Base-by-base conservation (phyloP, 2,329 filamentous ascomycete genomes). In the Thielaviopsis punctulata region DNA sequence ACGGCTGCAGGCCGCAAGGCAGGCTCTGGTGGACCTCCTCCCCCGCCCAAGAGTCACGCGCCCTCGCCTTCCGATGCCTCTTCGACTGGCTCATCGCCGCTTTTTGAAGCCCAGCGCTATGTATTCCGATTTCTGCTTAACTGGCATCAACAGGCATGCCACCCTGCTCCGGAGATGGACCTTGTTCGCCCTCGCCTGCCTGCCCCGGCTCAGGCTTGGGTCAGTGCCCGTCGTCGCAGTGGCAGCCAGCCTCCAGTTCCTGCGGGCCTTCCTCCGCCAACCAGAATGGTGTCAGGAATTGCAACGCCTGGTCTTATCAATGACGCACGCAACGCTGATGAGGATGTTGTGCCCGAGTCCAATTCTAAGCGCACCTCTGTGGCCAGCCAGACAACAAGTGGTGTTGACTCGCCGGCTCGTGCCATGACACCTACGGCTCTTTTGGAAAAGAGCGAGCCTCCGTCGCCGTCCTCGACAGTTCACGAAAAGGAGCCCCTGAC, bases 101-200 rank as follows among this genome's bases (percentile, higher is more conserved):
- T 73, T 5, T 75, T 66, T 54, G 73, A 77, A 58, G 66, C 75
- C 62, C 66, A 73, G 62, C 69, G 73, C 57, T 86, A 77, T 60
- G 73, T 78, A 55, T 89, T 89, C 69, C 84, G 81, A 56, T 89
- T 89, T 60, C 78, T 81, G 9, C 72, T 88, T 2, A 80, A 83
- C 55, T 82, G 77, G 72, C 72, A 79, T 41, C 66, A 73, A 48
- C 49, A 52, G 19, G 53, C 53, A 9, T 52, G 30, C 12, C 30
- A 43, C 23, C 18, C 49, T 15, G 61, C 66, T 5, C 75, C 75
- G 22, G 64, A 71, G 19, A 70, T 75, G 56, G 70, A 75, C 50
- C 69, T 89, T 19, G 72, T 72, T 21, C 74, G 79, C 4, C 85
- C 86, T 1, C 73, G 81, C 12, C 72, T 92, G 3, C 86, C 86